A percentile compares a stretch with the other conserved stretches of the same genome.
These are phyloP conservation scores for Hyaloscypha hepaticicola DNA, from an alignment of 495 filamentous ascomycete genomes.

Conservation along the genomic window DNA sequence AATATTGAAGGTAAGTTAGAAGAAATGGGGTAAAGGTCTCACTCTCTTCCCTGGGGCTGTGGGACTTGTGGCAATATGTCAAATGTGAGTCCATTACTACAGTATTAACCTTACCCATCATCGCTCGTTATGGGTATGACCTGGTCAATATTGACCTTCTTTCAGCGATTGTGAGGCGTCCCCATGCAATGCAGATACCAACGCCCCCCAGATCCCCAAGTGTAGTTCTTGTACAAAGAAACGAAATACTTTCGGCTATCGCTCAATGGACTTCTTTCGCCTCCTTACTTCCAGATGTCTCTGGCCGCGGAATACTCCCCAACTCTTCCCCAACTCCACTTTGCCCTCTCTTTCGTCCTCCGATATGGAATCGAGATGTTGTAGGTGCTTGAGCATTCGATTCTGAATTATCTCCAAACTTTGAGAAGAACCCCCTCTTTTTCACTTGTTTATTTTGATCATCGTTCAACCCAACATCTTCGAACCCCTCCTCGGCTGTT, in stretches of 20 bases:
- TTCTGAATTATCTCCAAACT: constrained; percentile 65
- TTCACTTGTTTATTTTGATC: constrained; percentile 57
- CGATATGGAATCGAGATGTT: constrained; percentile 63
- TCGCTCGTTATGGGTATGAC: not conserved
- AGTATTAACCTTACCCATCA: not conserved
- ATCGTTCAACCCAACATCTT: constrained; percentile 83
- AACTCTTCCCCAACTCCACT: constrained; percentile 73
- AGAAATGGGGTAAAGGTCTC: not conserved
- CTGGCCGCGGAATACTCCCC: constrained; percentile 41
- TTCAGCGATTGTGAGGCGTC: constrained; percentile 3
- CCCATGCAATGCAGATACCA: constrained; percentile 3
- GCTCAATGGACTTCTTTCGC: constrained; percentile 15
- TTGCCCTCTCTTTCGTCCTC: constrained; percentile 70
- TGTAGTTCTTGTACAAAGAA: not conserved
- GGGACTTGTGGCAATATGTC: not conserved
- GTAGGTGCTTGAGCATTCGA: constrained; percentile 42
- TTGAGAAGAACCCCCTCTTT: constrained; percentile 80
- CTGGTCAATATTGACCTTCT: not conserved
- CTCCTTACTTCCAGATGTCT: constrained; percentile 26
- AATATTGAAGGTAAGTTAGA: not conserved
- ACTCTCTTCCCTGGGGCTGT: not conserved
- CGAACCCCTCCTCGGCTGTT: constrained; percentile 76
- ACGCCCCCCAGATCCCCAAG: constrained; percentile 8
- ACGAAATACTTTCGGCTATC: not conserved
- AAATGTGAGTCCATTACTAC: not conserved